Conservation (phyloP, 2,329 filamentous ascomycete species). For the Nemania serpens region DNA sequence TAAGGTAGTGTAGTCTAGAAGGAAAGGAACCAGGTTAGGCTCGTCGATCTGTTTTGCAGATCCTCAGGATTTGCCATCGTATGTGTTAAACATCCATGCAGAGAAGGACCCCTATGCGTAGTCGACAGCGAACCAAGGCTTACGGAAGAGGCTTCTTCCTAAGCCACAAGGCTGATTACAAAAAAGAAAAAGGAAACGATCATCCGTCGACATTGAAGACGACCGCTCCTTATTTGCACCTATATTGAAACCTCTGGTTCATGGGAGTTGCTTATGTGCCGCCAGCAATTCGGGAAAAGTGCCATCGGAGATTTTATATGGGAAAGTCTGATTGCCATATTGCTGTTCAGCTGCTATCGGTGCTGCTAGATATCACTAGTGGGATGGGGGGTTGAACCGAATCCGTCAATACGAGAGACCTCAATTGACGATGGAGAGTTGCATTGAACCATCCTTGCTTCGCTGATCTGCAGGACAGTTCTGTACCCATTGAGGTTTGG, state of each 20-base stretch:
- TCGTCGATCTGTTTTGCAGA: conserved; percentile 2
- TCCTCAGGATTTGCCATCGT: background rate
- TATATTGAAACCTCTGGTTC: background rate
- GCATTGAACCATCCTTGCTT: background rate
- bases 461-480: conserved; percentile 15
- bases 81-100: conserved; percentile 5
- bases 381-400: too few species aligned
- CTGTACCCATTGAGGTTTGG: conserved; percentile 14
- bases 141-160: conserved; percentile 4
- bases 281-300: background rate
- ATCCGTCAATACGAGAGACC: background rate
- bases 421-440: background rate
- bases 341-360: background rate
- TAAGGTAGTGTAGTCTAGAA: background rate
- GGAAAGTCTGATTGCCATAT: conserved; percentile 1
- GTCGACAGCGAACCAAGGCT: conserved; percentile 10
- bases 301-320: conserved; percentile 1
- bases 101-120: background rate
- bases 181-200: conserved; percentile 12
- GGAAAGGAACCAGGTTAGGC: background rate
- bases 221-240: too few species aligned
- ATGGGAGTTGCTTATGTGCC: background rate
- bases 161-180: conserved; percentile 24
- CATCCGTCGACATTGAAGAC: conserved; percentile 1
- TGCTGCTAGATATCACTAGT: too few species aligned